Evolutionary conservation across 2,329 filamentous ascomycete species (phyloP), one percentile per base, ranked within the genome.

Genomic region (Geosmithia putterillii): DNA sequence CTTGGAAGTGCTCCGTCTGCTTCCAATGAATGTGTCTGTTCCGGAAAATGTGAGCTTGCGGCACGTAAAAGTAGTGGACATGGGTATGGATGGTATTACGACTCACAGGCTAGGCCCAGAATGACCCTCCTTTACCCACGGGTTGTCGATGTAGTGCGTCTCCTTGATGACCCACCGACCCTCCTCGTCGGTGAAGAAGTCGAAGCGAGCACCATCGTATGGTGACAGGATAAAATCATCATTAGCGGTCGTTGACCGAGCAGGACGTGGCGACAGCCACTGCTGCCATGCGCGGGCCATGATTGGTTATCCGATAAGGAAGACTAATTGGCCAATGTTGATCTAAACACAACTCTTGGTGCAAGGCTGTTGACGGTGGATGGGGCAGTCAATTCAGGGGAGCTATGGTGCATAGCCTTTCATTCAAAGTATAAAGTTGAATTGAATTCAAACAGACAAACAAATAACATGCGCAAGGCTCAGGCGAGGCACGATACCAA

Each of bases 31-130:
- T 47, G 35, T 50, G 50, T n/a, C 50, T 52, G 21, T 15, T 43
- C 8, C 19, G 3, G 7, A 25, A n/a, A 12, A 32, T 7, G 10
- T 32, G 28, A 32, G 28, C 28, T 32, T 32, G 28, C 10, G 5
- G 28, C 15, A 12, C 28, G 15, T 32, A 14, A 4, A 25, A 32
- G 20, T 20, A 21, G 14, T 38, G 12, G n/a, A n/a, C n/a, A n/a
- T n/a, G n/a, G n/a, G n/a, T n/a, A n/a, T n/a, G n/a, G 37, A 42
- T 17, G 28, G 14, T 18, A 19, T 38, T 20, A 42, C 22, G 9
- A 41, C 49, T 46, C 36, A 48, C 49, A 51, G 40, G n/a, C 46
- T 47, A 7, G 49, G 49, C 1, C 49, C 49, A 14, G 46, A 49
- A 3, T 44, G 43, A 19, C 47, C 49, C 17, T 45, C 46, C 12